Evolutionary conservation across 768 basidiomycete genomes (phyloP), one percentile per base, ranked within the genome.

Genomic region (Rossbeevera mucosa): DNA sequence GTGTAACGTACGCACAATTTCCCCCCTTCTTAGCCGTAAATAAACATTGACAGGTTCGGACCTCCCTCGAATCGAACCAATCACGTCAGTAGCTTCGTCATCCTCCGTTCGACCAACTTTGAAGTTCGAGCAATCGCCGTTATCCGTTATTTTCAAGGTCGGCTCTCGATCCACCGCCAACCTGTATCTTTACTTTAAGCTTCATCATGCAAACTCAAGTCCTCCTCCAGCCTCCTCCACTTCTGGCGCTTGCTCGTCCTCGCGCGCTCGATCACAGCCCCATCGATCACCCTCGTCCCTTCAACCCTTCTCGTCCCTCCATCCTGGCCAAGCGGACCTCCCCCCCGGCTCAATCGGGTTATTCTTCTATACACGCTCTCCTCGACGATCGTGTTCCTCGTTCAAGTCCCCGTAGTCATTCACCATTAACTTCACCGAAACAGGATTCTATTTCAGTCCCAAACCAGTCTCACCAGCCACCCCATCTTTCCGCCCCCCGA

Each of bases 241-340:
- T 56, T 30, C 57, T 57, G 54, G 49, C 60, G 24, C 45, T 56
- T 25, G 25, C 47, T 8, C 44, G 47, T n/a, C 62, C 62, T 26
- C 58, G 62, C 24, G 53, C 47, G 7, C 22, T 57, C 12, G 18
- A 38, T 38, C 46, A 54, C 50, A 59, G 57, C 59, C 62, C 67
- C 57, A 22, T 62, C 53, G 58, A 66, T 50, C 55, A 65, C n/a
- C 51, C 62, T 30, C 58, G 52, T 22, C 57, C 67, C 30, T 56
- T 64, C 7, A 50, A 63, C 25, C 29, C 58, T 47, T 62, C 70
- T 11, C 69, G 64, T 2, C 57, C 66, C 16, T 63, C 60, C 55
- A 67, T 66, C 48, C 59, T 72, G 64, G 75, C 75, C 64, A 71
- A 73, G 58, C 64, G 71, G 48, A 58, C 44, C 4, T 43, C 52